Evolutionary conservation across 2,329 filamentous ascomycete genomes (phyloP), one percentile per base, ranked within the genome.

Genomic region (Neoscytalidium dimidiatum): DNA sequence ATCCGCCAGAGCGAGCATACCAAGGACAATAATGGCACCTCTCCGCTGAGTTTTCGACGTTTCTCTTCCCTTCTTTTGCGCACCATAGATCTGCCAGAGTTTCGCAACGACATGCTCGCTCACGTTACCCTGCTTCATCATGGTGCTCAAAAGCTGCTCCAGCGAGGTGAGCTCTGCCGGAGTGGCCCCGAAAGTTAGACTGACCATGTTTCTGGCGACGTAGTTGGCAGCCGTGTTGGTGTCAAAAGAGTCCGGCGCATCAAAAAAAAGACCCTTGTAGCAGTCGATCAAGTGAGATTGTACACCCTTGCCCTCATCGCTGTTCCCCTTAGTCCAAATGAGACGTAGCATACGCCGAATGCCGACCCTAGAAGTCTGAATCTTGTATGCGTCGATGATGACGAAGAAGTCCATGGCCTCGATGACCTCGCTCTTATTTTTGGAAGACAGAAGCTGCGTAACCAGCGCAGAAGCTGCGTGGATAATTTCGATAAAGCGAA

Each of bases 251-350:
- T 93, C 92, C 0, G 95, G 95, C 0, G 96, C 94, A 73, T 97
- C 92, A 72, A 99, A 99, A 79, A 98, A 99, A 0, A 99, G 86
- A 21, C 92, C 89, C 74, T 91, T 95, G 82, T 99, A 99, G 77
- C 92, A 97, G 71, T 99, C 95, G 69, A 99, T 97, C 31, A 99
- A 84, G 78, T 99, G 95, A 2, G 91, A 92, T 75, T 99, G 96
- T 2, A 99, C 94, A 64, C 95, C 95, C 80, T 98, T 99, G 72
- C 96, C 95, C 83, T 99, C 96, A 73, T 99, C 95, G 72, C 93
- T 98, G 79, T 98, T 99, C 71, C 95, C 94, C 80, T 99, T 99
- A 68, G 95, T 99, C 95, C 95, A 99, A 77, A 99, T 99, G 21
- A 99, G 84, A 62, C 94, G 90, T 68, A 99, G 84, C 95, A 99